Evolutionary conservation across 306 rosid species (phyloP), one percentile per base, ranked within the genome.

Genomic region (Parietaria judaica): DNA sequence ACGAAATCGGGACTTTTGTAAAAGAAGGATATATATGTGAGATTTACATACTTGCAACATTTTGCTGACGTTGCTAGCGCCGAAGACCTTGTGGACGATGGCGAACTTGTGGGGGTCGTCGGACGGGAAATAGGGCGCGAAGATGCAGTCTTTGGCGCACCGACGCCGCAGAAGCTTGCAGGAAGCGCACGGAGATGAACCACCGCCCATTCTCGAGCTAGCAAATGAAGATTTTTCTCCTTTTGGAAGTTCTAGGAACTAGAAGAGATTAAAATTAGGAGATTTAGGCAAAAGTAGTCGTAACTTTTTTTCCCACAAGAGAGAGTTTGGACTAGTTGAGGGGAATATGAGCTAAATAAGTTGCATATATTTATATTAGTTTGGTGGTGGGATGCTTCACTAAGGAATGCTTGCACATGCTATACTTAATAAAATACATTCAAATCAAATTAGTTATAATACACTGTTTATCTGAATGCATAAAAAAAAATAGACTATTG

Each of bases 21-120:
- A 34, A 6, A 17, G 66, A 56, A 55, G 63, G 47, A n/a, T 41
- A 35, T n/a, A 60, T 14, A 47, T 41, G 45, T 41, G 45, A 8
- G 45, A 41, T 41, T 47, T 11, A 68, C n/a, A 12, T 63, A 78
- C 96, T 94, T 84, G 94, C 11, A 88, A 69, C 87, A 88, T 88
- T 70, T 88, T 88, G 74, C 87, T 84, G 77, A 88, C 72, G 72
- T 88, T 88, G 81, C 96, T 88, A 41, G 96, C 96, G 57, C 96
- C 92, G 67, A 88, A 88, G 44, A 88, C 85, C 84, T 88, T 88
- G 75, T 88, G 96, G 36, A 88, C 96, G 75, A 79, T 80, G 77
- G 96, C 80, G 64, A 88, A 88, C 74, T 84, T 88, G 13, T 76
- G 84, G 10, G 87, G 87, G 8, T 88, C 89, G 65, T 84, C 83